These are phyloP conservation scores for Clonostachys byssicola DNA, from an alignment of 2,329 filamentous ascomycete species.

Conservation along the genomic window DNA sequence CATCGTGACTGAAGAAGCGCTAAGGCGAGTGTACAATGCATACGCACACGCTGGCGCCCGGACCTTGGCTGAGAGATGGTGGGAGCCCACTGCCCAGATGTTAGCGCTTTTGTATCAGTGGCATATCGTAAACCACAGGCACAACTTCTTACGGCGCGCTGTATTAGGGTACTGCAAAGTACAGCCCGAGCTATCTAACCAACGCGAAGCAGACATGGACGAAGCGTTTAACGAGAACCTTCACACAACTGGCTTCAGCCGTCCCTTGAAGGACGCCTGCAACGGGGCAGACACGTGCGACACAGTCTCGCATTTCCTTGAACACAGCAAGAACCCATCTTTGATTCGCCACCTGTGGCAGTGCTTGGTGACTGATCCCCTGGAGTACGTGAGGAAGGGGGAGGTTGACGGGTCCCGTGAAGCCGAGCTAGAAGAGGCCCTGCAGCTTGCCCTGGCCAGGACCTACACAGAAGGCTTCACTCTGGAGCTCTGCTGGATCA, in stretches of 20 bases:
- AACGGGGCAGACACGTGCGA: conserved; percentile 11
- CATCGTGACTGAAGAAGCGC: conserved; percentile 9
- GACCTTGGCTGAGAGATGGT: conserved; percentile 20
- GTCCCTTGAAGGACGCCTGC: conserved; percentile 9
- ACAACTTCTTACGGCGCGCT: conserved; percentile 22
- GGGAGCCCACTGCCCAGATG: conserved; percentile 22
- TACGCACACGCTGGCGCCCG: conserved; percentile 13
- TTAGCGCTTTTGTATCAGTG: conserved; percentile 20
- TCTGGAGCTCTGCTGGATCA: conserved; percentile 10
- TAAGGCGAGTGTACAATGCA: conserved; percentile 10
- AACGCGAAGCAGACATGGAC: conserved; percentile 18
- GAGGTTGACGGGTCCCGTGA: conserved; percentile 7
- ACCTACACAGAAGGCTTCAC: conserved; percentile 11
- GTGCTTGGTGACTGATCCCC: conserved; percentile 7
- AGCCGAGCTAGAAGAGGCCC: conserved; percentile 6
- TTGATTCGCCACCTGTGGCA: conserved; percentile 8
- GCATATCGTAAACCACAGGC: conserved; percentile 23
- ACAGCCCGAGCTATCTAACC: too few species aligned
- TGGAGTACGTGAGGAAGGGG: conserved; percentile 9
- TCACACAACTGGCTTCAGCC: conserved; percentile 16
- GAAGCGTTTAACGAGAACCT: conserved; percentile 19
- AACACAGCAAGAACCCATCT: conserved; percentile 1
- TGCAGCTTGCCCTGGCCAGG: conserved; percentile 10
- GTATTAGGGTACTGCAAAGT: conserved; percentile 14
- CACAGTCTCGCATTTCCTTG: conserved; percentile 7